A percentile compares a stretch with the other conserved stretches of the same genome.
Evolutionary conservation across 2,329 filamentous ascomycete genomes (phyloP).

Genomic region (Sporothrix inflata): DNA sequence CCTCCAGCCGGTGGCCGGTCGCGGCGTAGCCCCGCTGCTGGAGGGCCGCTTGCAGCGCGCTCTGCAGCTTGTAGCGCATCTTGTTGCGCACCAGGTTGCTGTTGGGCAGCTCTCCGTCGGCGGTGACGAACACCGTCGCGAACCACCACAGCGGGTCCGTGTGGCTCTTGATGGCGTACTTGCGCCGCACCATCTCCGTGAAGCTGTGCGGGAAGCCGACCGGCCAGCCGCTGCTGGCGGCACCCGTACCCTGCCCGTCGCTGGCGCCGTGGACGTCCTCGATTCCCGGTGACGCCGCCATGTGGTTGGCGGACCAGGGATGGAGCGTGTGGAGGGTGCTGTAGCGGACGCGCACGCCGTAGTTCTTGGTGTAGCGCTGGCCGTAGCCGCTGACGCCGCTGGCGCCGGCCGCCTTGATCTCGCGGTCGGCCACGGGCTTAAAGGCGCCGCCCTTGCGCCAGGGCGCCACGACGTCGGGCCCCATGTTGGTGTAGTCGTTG

Average conservation of each 20-base stretch:
- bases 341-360: slow-evolving; percentile 26
- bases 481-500: slow-evolving; percentile 25
- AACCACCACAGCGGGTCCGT: slow-evolving; percentile 36
- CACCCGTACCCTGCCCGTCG: neutral
- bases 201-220: slow-evolving; percentile 30
- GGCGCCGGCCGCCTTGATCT: neutral
- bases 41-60: slow-evolving; percentile 35
- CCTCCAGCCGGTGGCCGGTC: slow-evolving; percentile 29
- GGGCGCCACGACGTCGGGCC: slow-evolving; percentile 22
- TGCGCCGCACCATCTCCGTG: slow-evolving; percentile 38
- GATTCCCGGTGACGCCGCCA: slow-evolving; percentile 35
- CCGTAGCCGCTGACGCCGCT: neutral
- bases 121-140: slow-evolving; percentile 12
- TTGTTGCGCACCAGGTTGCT: slow-evolving; percentile 25
- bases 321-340: slow-evolving; percentile 38
- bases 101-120: slow-evolving; percentile 2
- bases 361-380: neutral
- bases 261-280: slow-evolving; percentile 30
- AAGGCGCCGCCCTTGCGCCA: slow-evolving; percentile 21
- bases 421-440: neutral
- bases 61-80: slow-evolving; percentile 30
- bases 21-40: slow-evolving; percentile 35
- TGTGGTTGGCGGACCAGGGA: slow-evolving; percentile 36
- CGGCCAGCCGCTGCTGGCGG: neutral
- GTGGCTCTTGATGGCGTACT: slow-evolving; percentile 37